phyloP scores from a whole-genome alignment of 2,329 filamentous ascomycete genomes.

The Pyrenophora tritici-repentis region DNA sequence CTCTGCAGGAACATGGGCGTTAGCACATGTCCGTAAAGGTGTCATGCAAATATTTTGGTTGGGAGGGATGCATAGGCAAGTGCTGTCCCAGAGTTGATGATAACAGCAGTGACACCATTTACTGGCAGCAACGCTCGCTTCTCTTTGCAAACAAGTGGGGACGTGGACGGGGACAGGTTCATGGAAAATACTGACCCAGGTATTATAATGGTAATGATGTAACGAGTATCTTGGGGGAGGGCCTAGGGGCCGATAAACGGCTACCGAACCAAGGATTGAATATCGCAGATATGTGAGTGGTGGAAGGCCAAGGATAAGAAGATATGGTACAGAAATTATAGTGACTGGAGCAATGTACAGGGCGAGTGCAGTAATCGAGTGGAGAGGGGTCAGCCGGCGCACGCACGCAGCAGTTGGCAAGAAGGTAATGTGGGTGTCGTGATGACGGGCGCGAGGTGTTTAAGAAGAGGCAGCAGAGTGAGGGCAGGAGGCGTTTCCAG shows the following conservation, averaged over 20 bases:
- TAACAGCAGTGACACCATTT: conserved; percentile 15
- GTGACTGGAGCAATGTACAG: conserved; percentile 28
- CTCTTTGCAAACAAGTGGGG: conserved; percentile 8
- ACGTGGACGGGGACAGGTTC: neutral
- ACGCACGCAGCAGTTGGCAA: conserved; percentile 42
- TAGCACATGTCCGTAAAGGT: conserved; percentile 2
- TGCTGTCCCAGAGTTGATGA: conserved; percentile 16
- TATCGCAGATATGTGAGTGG: conserved; percentile 15
- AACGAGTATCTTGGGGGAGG: conserved; percentile 9
- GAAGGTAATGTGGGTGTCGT: conserved; percentile 24
- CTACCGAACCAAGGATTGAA: conserved; percentile 12
- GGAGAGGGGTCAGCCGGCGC: conserved; percentile 28
- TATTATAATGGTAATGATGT: conserved; percentile 13
- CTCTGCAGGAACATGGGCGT: conserved; percentile 8
- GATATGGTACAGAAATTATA: conserved; percentile 17
- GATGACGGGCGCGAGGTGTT: conserved; percentile 36
- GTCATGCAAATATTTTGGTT: conserved; percentile 4
- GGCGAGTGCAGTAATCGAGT: conserved; percentile 20
- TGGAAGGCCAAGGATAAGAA: neutral
- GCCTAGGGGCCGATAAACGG: conserved; percentile 8
- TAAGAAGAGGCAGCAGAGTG: conserved; percentile 34
- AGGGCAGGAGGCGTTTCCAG: conserved; percentile 40
- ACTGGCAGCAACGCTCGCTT: conserved; percentile 10
- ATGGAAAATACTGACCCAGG: conserved; percentile 11
- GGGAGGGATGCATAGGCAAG: neutral